Evolutionary conservation across 129 eudicot genomes (phyloP).

Genomic region (Heracleum sosnowskyi): DNA sequence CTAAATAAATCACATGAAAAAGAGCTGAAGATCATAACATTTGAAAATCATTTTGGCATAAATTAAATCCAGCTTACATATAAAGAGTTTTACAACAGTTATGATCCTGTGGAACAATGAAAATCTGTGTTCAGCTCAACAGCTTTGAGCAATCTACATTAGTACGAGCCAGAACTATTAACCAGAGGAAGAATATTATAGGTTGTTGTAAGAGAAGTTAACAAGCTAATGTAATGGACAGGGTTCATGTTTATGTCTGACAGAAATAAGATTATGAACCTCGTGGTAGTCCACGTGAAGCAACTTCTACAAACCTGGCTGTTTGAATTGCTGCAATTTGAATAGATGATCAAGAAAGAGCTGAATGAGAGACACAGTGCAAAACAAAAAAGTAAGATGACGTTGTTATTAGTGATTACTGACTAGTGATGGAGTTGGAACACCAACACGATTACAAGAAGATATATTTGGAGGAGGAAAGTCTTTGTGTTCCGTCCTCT

Average conservation of each 20-base stretch:
- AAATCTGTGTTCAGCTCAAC: constrained; percentile 18
- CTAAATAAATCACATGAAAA: background rate
- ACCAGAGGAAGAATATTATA: constrained; percentile 11
- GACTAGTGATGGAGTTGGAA: background rate
- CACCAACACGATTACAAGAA: constrained; percentile 4
- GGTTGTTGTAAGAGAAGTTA: background rate
- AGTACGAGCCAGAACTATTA: constrained; percentile 12
- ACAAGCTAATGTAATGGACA: background rate
- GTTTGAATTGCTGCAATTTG: constrained; percentile 17
- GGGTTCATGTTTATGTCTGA: background rate
- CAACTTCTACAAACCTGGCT: constrained; percentile 30
- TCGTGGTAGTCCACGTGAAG: constrained; percentile 26
- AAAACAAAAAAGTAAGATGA: constrained; percentile 2
- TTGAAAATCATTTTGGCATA: background rate
- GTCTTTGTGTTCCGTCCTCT: constrained; percentile 16
- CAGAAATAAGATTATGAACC: constrained; percentile 14
- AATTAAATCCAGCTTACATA: background rate
- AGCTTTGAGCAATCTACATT: constrained; percentile 33
- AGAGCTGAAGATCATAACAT: background rate
- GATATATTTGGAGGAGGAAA: background rate
- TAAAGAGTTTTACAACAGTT: background rate
- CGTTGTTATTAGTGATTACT: background rate
- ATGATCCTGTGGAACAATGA: background rate
- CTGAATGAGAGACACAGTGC: constrained; percentile 17
- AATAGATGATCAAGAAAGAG: constrained; percentile 25